Evolutionary conservation across 345 rosid genomes (phyloP), one percentile per base, ranked within the genome.

Genomic region (Hirschfeldia incana): DNA sequence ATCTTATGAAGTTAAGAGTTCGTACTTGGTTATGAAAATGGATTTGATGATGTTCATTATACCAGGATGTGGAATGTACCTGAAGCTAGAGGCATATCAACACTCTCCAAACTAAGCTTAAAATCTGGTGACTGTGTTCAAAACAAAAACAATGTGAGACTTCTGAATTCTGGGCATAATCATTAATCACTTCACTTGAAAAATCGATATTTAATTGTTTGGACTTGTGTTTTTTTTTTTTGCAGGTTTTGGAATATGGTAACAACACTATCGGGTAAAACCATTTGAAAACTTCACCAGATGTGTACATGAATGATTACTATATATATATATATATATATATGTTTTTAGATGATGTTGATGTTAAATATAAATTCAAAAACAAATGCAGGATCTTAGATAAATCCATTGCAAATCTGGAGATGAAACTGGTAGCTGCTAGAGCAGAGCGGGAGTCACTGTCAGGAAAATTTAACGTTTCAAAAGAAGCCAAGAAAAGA

Each of bases 371-470:
- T 36, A 34, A 2, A 29, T 29, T 61, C 13, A 4, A 34, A 21
- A 33, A 44, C 53, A 12, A 26, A 71, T 85, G 87, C 78, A 90
- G 97, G 82, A 81, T 63, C 21, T 81, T 84, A 39, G 86, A 86
- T 78, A 75, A 70, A 61, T 81, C 80, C 44, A 83, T 87, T 68
- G 80, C 87, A 73, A 81, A 69, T 63, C 36, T 85, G 62, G 87
- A 89, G 87, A 84, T 75, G 81, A 70, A 90, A 73, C 9, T 86
- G 67, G 78, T 79, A 32, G 83, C 83, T 72, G 88, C 88, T 36
- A 85, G 81, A 77, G 87, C 86, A 1, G 79, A 81, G 12, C 88
- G 84, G 1, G 75, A 72, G 57, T 78, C 85, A 33, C 16, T 82
- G 63, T 44, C 81, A 0, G 84, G 66, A 34, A 82, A 72, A 74